Evolutionary conservation across 768 basidiomycete species (phyloP).

Genomic region (Hygrophorus russula): DNA sequence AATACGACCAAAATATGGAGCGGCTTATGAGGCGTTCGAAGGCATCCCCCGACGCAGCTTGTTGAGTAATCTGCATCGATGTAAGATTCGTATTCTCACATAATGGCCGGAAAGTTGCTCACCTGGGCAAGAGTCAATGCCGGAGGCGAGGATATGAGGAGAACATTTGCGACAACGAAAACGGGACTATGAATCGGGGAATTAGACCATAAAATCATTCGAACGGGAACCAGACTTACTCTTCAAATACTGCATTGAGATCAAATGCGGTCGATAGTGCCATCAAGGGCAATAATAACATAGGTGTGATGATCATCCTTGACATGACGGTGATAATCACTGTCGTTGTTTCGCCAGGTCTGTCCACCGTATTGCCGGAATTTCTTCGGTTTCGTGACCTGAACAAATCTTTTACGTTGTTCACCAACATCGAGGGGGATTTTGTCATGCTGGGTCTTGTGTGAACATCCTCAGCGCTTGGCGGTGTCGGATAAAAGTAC

Average conservation of each 20-base stretch:
- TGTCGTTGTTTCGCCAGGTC: conserved; percentile 69
- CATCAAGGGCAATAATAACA: conserved; percentile 69
- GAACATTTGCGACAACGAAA: conserved; percentile 74
- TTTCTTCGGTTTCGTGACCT: conserved; percentile 2
- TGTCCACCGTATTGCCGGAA: conserved; percentile 5
- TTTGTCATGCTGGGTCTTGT: conserved; percentile 8
- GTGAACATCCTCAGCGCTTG: conserved; percentile 1
- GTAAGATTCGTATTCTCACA: not conserved
- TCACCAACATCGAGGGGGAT: conserved; percentile 23
- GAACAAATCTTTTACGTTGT: conserved; percentile 2
- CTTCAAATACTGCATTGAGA: conserved; percentile 54
- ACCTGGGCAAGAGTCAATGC: conserved; percentile 52
- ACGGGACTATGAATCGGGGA: conserved; percentile 46
- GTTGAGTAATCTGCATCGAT: conserved; percentile 47
- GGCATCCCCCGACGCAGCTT: conserved; percentile 72
- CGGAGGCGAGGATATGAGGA: conserved; percentile 76
- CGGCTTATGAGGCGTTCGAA: conserved; percentile 87
- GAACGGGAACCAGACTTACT: conserved; percentile 38
- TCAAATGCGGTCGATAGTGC: conserved; percentile 47
- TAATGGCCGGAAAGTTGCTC: conserved; percentile 3
- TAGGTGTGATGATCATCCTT: conserved; percentile 80
- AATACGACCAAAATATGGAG: conserved; percentile 92
- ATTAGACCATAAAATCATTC: conserved; percentile 5
- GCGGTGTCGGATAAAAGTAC: conserved; percentile 60
- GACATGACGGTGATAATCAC: conserved; percentile 74